Evolutionary conservation across 768 basidiomycete genomes (phyloP).

Genomic region (Infundibulicybe gibba): DNA sequence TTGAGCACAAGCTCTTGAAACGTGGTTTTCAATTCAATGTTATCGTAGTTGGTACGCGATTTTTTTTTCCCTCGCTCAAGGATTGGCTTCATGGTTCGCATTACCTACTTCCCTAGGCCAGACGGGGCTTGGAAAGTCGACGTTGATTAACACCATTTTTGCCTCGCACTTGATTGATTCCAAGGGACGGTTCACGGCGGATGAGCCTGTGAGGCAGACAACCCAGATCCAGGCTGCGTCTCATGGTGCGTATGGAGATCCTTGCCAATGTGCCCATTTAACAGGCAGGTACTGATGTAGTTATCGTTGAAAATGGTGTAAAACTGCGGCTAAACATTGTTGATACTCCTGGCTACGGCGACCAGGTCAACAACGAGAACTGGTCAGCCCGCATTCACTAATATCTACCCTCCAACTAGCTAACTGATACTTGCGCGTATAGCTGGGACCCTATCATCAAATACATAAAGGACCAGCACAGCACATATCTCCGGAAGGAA

Average conservation of each 20-base stretch:
- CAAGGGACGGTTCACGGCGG: constrained; percentile 86
- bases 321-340: constrained; percentile 95
- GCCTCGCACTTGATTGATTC: constrained; percentile 98
- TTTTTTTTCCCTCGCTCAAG: neutral
- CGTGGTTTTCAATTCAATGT: constrained; percentile 99
- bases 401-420: neutral
- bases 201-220: constrained; percentile 90
- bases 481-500: constrained; percentile 97
- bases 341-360: constrained; percentile 97
- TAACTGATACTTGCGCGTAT: constrained; percentile 4
- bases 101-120: constrained; percentile 55
- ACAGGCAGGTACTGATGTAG: constrained; percentile 34
- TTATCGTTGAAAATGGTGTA: constrained; percentile 95
- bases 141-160: constrained; percentile 98
- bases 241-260: constrained; percentile 61
- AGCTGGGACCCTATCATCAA: constrained; percentile 99
- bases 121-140: constrained; percentile 98
- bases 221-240: constrained; percentile 96
- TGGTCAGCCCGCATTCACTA: constrained; percentile 53
- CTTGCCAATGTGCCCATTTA: neutral
- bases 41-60: constrained; percentile 84
- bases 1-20: constrained; percentile 98
- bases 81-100: constrained; percentile 3
- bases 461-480: constrained; percentile 99
- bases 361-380: constrained; percentile 98